These are phyloP conservation scores for Arabis hirsuta DNA, from an alignment of 345 rosid species.

Conservation along the genomic window DNA sequence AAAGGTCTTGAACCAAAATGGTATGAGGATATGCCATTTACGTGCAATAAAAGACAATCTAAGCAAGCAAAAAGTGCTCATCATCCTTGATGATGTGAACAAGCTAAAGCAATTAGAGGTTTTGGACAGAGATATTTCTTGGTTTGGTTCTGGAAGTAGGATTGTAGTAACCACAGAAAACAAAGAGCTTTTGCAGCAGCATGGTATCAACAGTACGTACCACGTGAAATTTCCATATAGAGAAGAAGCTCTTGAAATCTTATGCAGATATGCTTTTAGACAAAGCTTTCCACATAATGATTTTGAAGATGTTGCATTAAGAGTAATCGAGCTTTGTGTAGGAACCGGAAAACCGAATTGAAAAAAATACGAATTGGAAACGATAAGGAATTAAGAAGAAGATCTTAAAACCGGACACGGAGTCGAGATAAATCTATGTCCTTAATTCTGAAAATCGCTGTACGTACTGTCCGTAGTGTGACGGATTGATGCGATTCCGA, in stretches of 20 bases:
- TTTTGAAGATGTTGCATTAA: not conserved
- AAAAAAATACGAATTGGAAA: no score
- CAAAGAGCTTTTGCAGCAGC: conserved; percentile 9
- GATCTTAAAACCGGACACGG: no score
- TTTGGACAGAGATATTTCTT: not conserved
- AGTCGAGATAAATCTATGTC: no score
- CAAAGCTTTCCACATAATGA: not conserved
- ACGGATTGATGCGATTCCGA: no score
- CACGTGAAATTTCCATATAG: not conserved
- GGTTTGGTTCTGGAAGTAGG: conserved; percentile 31
- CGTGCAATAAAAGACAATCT: not conserved
- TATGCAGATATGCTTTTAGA: not conserved
- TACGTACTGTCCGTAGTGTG: no score
- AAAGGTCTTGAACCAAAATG: not conserved
- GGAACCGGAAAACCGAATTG: no score
- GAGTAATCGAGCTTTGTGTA: not conserved
- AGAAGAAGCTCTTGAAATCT: not conserved
- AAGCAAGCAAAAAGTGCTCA: not conserved
- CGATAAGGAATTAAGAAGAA: no score
- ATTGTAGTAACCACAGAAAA: conserved; percentile 15
- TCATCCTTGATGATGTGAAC: conserved; percentile 30
- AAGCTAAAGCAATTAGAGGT: not conserved
- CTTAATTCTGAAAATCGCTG: no score
- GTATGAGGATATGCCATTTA: not conserved
- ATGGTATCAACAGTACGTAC: not conserved